These are phyloP conservation scores for Paramecium tetraurelia DNA, from an alignment of 73 alveolate genomes.

Conservation along the genomic window DNA sequence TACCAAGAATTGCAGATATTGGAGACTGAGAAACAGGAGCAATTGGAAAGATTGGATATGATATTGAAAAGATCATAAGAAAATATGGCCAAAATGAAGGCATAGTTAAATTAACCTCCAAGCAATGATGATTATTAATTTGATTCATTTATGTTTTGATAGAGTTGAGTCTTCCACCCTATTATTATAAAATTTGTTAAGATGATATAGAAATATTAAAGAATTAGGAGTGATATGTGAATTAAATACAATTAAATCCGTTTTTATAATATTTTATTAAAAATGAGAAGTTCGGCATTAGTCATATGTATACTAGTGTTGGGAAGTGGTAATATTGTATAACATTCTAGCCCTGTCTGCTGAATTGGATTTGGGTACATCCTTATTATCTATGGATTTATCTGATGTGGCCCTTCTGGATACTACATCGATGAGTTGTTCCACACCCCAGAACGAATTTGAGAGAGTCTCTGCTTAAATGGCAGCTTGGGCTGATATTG, in stretches of 20 bases:
- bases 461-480: constrained; percentile 22
- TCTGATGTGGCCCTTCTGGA: constrained; percentile 29
- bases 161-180: background rate
- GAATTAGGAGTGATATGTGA: background rate
- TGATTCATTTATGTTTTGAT: background rate
- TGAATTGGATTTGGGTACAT: constrained; percentile 4
- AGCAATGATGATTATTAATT: background rate
- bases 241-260: background rate
- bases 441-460: constrained; percentile 36
- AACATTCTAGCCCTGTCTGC: background rate
- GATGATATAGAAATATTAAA: background rate
- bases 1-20: background rate
- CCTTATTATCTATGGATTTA: constrained; percentile 27
- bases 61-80: background rate
- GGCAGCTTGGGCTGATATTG: constrained; percentile 54
- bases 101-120: background rate
- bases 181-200: background rate
- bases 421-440: constrained; percentile 44
- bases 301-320: background rate
- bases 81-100: background rate
- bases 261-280: background rate
- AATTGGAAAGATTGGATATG: background rate
- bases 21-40: background rate
- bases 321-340: constrained; percentile 12
- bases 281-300: background rate